These are phyloP conservation scores for Zasmidium cellare DNA, from an alignment of 2,329 filamentous ascomycete genomes.

Conservation along the genomic window DNA sequence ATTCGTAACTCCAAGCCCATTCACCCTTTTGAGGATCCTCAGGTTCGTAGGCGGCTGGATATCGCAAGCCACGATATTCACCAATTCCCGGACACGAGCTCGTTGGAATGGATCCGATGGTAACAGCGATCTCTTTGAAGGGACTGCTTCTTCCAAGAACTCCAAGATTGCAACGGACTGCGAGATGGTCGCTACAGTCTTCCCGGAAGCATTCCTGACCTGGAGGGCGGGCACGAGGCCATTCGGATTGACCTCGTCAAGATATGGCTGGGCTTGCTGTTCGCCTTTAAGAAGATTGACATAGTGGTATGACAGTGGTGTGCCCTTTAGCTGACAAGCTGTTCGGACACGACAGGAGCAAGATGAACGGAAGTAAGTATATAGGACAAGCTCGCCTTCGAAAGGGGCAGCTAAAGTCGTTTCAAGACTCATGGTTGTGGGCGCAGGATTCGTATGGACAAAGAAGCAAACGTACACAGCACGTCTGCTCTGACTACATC, in stretches of 20 bases:
- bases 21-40: slow-evolving; percentile 47
- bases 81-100: slow-evolving; percentile 55
- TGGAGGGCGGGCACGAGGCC: slow-evolving; percentile 7
- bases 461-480: background rate
- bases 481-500: background rate
- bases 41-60: slow-evolving; percentile 63
- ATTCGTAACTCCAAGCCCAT: slow-evolving; percentile 5
- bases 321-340: slow-evolving; percentile 6
- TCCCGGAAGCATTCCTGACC: background rate
- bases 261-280: background rate
- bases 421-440: too few relatives aligned
- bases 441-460: background rate
- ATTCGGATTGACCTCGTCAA: slow-evolving; percentile 6
- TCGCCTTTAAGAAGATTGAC: slow-evolving; percentile 2
- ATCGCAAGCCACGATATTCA: slow-evolving; percentile 57
- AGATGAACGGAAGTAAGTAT: slow-evolving; percentile 13
- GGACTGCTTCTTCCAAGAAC: slow-evolving; percentile 59
- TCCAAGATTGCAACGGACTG: slow-evolving; percentile 61
- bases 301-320: background rate
- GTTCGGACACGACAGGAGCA: slow-evolving; percentile 11
- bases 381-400: background rate
- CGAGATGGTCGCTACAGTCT: slow-evolving; percentile 32
- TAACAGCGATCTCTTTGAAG: slow-evolving; percentile 45
- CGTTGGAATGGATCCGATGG: slow-evolving; percentile 48
- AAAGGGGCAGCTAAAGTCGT: too few relatives aligned